A percentile compares a stretch with the other conserved stretches of the same genome.
Conservation (phyloP, 1,139 yeast species). For the Lodderomyces parapsilosis region DNA sequence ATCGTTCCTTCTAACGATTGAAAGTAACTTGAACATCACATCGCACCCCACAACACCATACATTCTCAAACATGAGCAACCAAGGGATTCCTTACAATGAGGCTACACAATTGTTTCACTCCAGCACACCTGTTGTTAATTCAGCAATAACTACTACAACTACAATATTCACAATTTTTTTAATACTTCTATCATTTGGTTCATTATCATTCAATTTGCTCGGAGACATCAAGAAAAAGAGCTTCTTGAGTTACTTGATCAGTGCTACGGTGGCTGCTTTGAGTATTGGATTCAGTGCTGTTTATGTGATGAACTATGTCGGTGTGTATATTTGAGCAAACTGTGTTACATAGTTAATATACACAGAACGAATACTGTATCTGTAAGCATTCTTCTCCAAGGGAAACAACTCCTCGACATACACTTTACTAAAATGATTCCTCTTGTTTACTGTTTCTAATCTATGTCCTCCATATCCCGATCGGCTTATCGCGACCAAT, state of each 20-base stretch:
- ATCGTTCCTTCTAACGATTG: neutral
- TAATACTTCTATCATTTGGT: slow-evolving; percentile 32
- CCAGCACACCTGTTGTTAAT: slow-evolving; percentile 22
- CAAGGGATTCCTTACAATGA: neutral
- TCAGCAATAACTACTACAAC: slow-evolving; percentile 16
- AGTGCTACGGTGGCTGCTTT: slow-evolving; percentile 38
- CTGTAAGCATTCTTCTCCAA: neutral
- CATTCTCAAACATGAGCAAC: neutral
- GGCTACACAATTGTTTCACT: slow-evolving; percentile 17
- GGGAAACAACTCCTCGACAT: neutral
- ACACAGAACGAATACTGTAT: neutral
- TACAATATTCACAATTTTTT: slow-evolving; percentile 19
- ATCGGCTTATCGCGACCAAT: neutral
- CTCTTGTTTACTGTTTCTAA: neutral
- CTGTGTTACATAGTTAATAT: neutral
- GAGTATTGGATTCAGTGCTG: slow-evolving; percentile 38
- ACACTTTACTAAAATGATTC: neutral
- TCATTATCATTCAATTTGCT: slow-evolving; percentile 38
- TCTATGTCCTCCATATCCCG: neutral
- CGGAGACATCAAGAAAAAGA: slow-evolving; percentile 33
- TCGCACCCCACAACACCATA: neutral
- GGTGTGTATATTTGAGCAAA: slow-evolving; percentile 40
- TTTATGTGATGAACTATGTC: slow-evolving; percentile 41
- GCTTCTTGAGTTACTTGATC: slow-evolving; percentile 26
- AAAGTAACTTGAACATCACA: neutral